Evolutionary conservation across 306 rosid species (phyloP).

Genomic region (Rubus parviflorus): DNA sequence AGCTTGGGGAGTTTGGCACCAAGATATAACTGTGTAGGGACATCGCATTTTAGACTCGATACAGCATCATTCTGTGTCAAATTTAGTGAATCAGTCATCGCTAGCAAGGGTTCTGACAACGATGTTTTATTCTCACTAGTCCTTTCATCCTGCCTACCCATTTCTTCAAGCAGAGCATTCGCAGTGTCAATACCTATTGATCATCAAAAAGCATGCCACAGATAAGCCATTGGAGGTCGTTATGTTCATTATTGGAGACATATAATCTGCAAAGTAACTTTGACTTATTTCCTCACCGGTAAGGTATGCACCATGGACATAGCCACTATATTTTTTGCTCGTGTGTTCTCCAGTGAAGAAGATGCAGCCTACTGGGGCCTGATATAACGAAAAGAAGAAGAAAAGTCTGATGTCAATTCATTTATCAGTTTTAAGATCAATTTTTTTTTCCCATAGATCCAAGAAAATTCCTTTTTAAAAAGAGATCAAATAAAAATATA

Average conservation of each 20-base stretch:
- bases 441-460: background rate
- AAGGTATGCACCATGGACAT: slow-evolving; percentile 91
- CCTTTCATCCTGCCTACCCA: slow-evolving; percentile 61
- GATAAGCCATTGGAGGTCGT: background rate
- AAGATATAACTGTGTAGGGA: slow-evolving; percentile 73
- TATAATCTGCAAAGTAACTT: background rate
- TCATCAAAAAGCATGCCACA: slow-evolving; percentile 9
- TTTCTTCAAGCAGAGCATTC: slow-evolving; percentile 67
- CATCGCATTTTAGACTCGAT: slow-evolving; percentile 69
- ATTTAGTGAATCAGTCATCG: slow-evolving; percentile 64
- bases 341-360: slow-evolving; percentile 94
- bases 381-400: slow-evolving; percentile 12
- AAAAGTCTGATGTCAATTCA: background rate
- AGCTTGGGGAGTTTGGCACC: slow-evolving; percentile 60
- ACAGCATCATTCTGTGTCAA: slow-evolving; percentile 60
- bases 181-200: slow-evolving; percentile 78
- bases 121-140: slow-evolving; percentile 51
- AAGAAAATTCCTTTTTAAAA: background rate
- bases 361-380: slow-evolving; percentile 82
- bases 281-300: slow-evolving; percentile 44
- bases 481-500: no score
- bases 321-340: slow-evolving; percentile 79
- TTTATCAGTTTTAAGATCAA: background rate
- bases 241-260: background rate
- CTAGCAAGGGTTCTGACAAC: slow-evolving; percentile 69